Conservation (phyloP, 495 filamentous ascomycete species). For the Corynascus novoguineensis region DNA sequence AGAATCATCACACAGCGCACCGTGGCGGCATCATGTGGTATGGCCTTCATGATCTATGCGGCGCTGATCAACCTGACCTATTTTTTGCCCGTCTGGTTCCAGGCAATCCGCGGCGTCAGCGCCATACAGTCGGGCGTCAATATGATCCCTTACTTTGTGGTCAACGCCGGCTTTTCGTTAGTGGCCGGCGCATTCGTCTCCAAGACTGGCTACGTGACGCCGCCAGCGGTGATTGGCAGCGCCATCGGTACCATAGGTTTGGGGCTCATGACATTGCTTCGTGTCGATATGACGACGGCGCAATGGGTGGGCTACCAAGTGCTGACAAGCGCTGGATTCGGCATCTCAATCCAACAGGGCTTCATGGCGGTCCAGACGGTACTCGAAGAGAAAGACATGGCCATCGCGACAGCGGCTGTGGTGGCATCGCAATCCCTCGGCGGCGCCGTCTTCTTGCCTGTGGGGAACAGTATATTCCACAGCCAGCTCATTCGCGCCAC, state of each 20-base stretch:
- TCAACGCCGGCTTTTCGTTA: constrained; percentile 52
- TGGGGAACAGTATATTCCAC: constrained; percentile 58
- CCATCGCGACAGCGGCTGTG: constrained; percentile 57
- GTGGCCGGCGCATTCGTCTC: constrained; percentile 38
- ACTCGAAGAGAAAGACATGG: constrained; percentile 48
- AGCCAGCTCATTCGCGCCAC: constrained; percentile 43
- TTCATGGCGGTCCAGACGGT: constrained; percentile 50
- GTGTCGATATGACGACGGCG: constrained; percentile 40
- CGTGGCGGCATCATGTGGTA: constrained; percentile 49
- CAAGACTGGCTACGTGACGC: constrained; percentile 39
- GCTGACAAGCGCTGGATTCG: constrained; percentile 51
- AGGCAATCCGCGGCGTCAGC: constrained; percentile 60
- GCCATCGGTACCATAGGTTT: constrained; percentile 54
- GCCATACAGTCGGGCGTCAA: constrained; percentile 63
- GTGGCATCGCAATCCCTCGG: constrained; percentile 58
- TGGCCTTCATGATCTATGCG: constrained; percentile 29
- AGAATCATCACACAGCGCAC: constrained; percentile 52
- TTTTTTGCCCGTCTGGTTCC: constrained; percentile 56
- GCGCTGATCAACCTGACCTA: constrained; percentile 55
- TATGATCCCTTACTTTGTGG: constrained; percentile 60
- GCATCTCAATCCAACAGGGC: constrained; percentile 56
- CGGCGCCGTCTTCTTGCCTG: constrained; percentile 55
- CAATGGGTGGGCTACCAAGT: constrained; percentile 65
- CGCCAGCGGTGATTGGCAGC: constrained; percentile 46
- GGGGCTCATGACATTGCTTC: constrained; percentile 59